These are phyloP conservation scores for Trichoderma semiorbis DNA, from an alignment of 2,329 filamentous ascomycete genomes.

Conservation along the genomic window DNA sequence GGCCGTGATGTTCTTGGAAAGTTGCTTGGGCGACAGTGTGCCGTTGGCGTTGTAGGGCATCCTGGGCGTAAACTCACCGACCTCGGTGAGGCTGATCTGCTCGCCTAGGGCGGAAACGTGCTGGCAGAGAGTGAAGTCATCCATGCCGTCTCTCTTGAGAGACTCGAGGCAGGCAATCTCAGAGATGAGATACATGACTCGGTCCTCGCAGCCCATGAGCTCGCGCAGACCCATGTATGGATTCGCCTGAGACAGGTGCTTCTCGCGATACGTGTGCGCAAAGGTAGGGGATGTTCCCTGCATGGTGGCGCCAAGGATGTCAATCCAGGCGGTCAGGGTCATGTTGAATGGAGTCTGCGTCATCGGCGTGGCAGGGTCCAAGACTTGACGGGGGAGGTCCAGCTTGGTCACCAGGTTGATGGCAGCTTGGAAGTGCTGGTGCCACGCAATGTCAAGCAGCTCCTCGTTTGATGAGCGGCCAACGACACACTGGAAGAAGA, in stretches of 20 bases:
- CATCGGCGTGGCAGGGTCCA: slow-evolving; percentile 51
- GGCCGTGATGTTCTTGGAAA: slow-evolving; percentile 83
- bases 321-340: slow-evolving; percentile 91
- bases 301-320: slow-evolving; percentile 94
- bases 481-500: slow-evolving; percentile 93
- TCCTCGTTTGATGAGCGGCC: slow-evolving; percentile 73
- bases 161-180: slow-evolving; percentile 96
- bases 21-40: slow-evolving; percentile 74
- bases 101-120: slow-evolving; percentile 85
- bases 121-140: slow-evolving; percentile 80
- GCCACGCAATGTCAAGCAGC: slow-evolving; percentile 91
- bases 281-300: slow-evolving; percentile 80
- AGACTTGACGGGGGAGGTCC: slow-evolving; percentile 67
- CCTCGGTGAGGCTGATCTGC: slow-evolving; percentile 80
- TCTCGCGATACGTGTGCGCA: slow-evolving; percentile 91
- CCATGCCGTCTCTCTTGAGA: slow-evolving; percentile 77
- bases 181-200: slow-evolving; percentile 95
- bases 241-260: slow-evolving; percentile 69
- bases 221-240: slow-evolving; percentile 72
- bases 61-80: slow-evolving; percentile 54
- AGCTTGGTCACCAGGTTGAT: slow-evolving; percentile 82
- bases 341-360: slow-evolving; percentile 83
- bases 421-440: slow-evolving; percentile 92
- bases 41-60: slow-evolving; percentile 66
- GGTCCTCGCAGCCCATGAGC: slow-evolving; percentile 96